A percentile compares a stretch with the other conserved stretches of the same genome.
phyloP scores from a whole-genome alignment of 805 yeast genomes.

The Metschnikowia proteae region DNA sequence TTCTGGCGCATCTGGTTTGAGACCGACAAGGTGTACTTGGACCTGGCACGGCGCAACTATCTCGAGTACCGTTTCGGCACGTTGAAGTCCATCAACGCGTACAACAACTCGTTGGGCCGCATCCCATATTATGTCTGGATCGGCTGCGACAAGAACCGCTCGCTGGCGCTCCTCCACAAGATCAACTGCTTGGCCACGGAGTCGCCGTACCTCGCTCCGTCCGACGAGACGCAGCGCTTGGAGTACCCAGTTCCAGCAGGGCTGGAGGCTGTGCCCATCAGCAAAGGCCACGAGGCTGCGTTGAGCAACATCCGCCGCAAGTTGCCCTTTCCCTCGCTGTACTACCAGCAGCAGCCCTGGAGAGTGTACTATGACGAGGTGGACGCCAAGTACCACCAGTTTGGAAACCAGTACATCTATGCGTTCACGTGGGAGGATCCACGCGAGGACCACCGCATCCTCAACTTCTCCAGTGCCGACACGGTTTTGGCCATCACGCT shows the following conservation, averaged over 20 bases:
- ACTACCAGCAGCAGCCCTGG: slow-evolving; percentile 75
- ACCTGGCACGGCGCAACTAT: slow-evolving; percentile 77
- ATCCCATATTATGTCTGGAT: slow-evolving; percentile 85
- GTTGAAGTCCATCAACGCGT: slow-evolving; percentile 64
- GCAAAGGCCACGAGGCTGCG: slow-evolving; percentile 80
- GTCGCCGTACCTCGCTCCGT: slow-evolving; percentile 75
- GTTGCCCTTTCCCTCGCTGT: slow-evolving; percentile 75
- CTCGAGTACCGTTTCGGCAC: slow-evolving; percentile 82
- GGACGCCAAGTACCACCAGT: slow-evolving; percentile 63
- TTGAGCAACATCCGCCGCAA: slow-evolving; percentile 55
- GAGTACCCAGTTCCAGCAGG: slow-evolving; percentile 16
- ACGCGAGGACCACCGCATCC: slow-evolving; percentile 66
- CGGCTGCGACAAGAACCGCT: slow-evolving; percentile 48
- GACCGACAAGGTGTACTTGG: slow-evolving; percentile 74
- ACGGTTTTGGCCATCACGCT: slow-evolving; percentile 80
- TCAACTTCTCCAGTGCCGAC: slow-evolving; percentile 58
- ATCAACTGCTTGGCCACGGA: slow-evolving; percentile 74
- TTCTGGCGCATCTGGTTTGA: slow-evolving; percentile 91
- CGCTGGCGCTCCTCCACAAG: slow-evolving; percentile 50
- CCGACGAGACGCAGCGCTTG: slow-evolving; percentile 23
- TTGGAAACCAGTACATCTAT: slow-evolving; percentile 74
- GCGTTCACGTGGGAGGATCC: slow-evolving; percentile 94
- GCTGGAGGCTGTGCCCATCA: slow-evolving; percentile 29
- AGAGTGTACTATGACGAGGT: slow-evolving; percentile 76
- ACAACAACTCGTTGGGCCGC: slow-evolving; percentile 61